Evolutionary conservation across 108 stramenopile genomes (phyloP), one percentile per base, ranked within the genome.

Genomic region (Cyclostephanos tholiformis): DNA sequence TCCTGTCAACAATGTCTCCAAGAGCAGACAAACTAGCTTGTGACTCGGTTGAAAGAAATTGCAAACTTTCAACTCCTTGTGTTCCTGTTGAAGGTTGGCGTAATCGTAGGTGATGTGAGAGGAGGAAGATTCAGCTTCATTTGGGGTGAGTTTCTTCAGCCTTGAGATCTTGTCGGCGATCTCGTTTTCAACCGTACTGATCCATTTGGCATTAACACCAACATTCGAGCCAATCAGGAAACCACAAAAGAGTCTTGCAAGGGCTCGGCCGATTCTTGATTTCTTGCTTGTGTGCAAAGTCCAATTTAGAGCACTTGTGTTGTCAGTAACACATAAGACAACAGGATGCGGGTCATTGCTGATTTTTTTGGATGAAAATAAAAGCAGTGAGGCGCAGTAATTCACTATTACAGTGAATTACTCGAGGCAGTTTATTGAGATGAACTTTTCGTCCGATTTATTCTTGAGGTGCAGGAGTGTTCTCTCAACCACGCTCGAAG

Each of bases 121-220:
- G 23, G 13, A 25, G 20, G 13, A 16, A 0, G 36, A 17, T 20
- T 52, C 4, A 4, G 14, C 10, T 43, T 52, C 12, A 25, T 0
- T 1, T 27, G 55, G 6, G 32, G 32, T 32, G 32, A 32, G 32
- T 32, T 32, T 32, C 32, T 64, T 64, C 2, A 70, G 51, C 76
- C n/a, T 66, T 19, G 76, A 77, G 16, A 77, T 77, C 4, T 32
- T 63, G 50, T 77, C 76, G 17, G 68, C 76, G 27, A 77, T 70
- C 8, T 30, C 6, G 36, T 77, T 77, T 2, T 64, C 52, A 4
- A 53, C 6, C 1, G 20, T 26, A 0, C 23, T 11, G 2, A 76
- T 62, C 49, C 59, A 69, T 9, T 68, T 57, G 9, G 63, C 20
- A 50, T 70, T 67, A 39, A 70, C 43, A 6, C 76, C 76, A 8